Conservation (phyloP, 805 yeast species). For the Yamadazyma olivae region DNA sequence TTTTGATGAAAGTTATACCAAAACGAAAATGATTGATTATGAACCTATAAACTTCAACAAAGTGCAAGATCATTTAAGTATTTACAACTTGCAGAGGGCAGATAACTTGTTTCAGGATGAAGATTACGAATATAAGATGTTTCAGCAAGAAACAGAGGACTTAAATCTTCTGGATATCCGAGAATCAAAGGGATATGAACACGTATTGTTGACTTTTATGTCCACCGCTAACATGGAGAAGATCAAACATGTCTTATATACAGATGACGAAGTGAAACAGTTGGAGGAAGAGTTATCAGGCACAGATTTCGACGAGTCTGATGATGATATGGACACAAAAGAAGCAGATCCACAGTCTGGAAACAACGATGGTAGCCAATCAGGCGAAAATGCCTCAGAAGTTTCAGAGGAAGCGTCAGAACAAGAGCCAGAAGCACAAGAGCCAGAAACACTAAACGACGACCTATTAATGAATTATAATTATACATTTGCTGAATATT, state of each 20-base stretch:
- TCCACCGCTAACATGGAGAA: constrained; percentile 10
- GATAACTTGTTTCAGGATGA: constrained; percentile 9
- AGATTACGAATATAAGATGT: constrained; percentile 8
- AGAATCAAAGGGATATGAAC: constrained; percentile 16
- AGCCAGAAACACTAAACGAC: too few relatives aligned
- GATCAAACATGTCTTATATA: constrained; percentile 4
- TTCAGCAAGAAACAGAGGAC: constrained; percentile 8
- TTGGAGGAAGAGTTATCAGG: constrained; percentile 1
- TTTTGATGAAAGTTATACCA: neutral
- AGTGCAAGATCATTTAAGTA: neutral
- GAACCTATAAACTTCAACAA: neutral
- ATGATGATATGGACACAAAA: neutral
- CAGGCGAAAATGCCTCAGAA: too few relatives aligned
- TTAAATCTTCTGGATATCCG: constrained; percentile 13
- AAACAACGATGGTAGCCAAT: neutral
- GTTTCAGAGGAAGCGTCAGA: neutral
- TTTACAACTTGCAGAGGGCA: constrained; percentile 6
- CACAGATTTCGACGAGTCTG: neutral
- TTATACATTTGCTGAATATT: constrained; percentile 9
- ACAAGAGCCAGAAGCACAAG: neutral
- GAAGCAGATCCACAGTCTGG: neutral
- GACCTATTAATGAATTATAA: constrained; percentile 4
- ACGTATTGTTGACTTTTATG: constrained; percentile 15
- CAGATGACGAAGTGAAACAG: constrained; percentile 9
- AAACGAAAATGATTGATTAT: neutral